Percentiles rank a stretch among this genome's conserved stretches.
Evolutionary conservation across 2,329 filamentous ascomycete genomes (phyloP).

Genomic region (Penicillium sp.): DNA sequence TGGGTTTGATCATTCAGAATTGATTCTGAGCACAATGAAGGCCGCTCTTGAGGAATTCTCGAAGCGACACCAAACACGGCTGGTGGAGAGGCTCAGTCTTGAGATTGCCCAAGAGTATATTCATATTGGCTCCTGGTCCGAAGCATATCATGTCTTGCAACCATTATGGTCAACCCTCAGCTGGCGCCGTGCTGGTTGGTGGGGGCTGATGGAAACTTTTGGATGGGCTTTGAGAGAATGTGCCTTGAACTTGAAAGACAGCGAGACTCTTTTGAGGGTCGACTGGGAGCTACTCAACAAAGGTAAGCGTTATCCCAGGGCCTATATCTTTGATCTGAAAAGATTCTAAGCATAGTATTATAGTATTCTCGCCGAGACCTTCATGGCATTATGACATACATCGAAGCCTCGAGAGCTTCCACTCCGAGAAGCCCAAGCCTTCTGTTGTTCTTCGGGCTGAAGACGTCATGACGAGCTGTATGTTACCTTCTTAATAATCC

Average conservation of each 20-base stretch:
- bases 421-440: conserved; percentile 41
- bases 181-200: conserved; percentile 64
- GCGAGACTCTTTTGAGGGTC: conserved; percentile 51
- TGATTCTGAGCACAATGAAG: conserved; percentile 51
- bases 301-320: conserved; percentile 24
- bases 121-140: conserved; percentile 48
- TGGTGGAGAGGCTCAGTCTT: conserved; percentile 54
- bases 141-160: conserved; percentile 52
- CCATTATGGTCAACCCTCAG: conserved; percentile 56
- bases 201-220: conserved; percentile 54
- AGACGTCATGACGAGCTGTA: conserved; percentile 49
- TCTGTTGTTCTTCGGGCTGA: conserved; percentile 49
- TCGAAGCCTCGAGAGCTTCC: conserved; percentile 43
- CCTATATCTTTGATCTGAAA: background rate
- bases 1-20: conserved; percentile 52
- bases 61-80: conserved; percentile 52
- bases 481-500: conserved; percentile 19
- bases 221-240: conserved; percentile 56
- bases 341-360: background rate
- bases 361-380: conserved; percentile 38
- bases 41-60: conserved; percentile 52
- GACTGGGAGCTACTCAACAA: conserved; percentile 56
- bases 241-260: conserved; percentile 46
- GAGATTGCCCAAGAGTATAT: conserved; percentile 57
- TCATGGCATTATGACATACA: conserved; percentile 48